phyloP scores from a whole-genome alignment of 179 eudicot genomes.

The Actinidia chinensis region DNA sequence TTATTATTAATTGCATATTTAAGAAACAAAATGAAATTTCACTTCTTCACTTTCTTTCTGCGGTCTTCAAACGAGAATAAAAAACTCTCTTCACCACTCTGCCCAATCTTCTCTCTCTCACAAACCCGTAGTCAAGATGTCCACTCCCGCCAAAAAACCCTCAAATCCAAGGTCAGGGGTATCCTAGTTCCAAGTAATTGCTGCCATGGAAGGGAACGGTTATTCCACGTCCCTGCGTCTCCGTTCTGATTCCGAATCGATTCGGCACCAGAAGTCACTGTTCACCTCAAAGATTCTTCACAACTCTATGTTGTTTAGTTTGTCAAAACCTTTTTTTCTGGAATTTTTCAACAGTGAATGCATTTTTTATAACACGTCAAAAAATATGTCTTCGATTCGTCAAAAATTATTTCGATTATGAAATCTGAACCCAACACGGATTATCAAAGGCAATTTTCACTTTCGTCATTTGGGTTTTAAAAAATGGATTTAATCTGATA shows the following conservation, averaged over 20 bases:
- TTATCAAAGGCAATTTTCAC: too few relatives aligned
- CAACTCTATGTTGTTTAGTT: neutral
- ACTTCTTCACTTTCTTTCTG: too few relatives aligned
- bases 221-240: slow-evolving; percentile 43
- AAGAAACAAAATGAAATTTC: too few relatives aligned
- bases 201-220: slow-evolving; percentile 26
- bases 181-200: slow-evolving; percentile 48
- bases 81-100: neutral
- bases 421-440: too few relatives aligned
- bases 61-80: neutral
- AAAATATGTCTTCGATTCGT: neutral
- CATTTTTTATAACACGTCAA: too few relatives aligned
- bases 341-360: neutral
- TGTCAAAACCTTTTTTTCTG: neutral
- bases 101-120: neutral
- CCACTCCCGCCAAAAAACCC: slow-evolving; percentile 41
- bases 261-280: slow-evolving; percentile 49
- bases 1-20: too few relatives aligned
- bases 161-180: slow-evolving; percentile 54
- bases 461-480: too few relatives aligned
- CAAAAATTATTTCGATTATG: neutral
- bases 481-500: too few relatives aligned
- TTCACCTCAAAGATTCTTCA: slow-evolving; percentile 61
- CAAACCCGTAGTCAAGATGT: neutral
- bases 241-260: slow-evolving; percentile 33